These are phyloP conservation scores for Neonectria punicea DNA, from an alignment of 2,329 filamentous ascomycete genomes.

Conservation along the genomic window DNA sequence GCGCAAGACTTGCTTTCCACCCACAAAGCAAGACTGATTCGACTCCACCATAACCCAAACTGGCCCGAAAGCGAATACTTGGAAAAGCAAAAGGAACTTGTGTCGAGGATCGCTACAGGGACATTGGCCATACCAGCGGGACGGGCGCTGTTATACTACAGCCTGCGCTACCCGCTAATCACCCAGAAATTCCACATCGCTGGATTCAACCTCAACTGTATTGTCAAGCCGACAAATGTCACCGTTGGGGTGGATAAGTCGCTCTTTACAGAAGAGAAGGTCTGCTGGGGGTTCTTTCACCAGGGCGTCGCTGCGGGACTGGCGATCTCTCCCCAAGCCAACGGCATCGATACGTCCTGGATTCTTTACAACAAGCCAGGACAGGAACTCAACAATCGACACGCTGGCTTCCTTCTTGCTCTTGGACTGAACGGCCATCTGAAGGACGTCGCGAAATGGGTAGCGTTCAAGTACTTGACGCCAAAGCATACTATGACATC, in stretches of 20 bases:
- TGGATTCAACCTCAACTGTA: constrained; percentile 90
- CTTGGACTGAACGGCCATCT: constrained; percentile 94
- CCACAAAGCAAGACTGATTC: constrained; percentile 80
- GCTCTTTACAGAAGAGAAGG: constrained; percentile 92
- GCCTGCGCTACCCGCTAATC: constrained; percentile 84
- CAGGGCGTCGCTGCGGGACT: constrained; percentile 93
- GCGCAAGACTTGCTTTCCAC: constrained; percentile 88
- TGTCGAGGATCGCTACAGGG: constrained; percentile 84
- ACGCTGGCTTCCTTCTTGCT: constrained; percentile 91
- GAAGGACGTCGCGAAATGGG: constrained; percentile 95
- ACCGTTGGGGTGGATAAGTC: constrained; percentile 92
- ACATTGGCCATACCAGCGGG: constrained; percentile 91
- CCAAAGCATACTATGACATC: constrained; percentile 99
- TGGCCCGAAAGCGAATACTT: constrained; percentile 90
- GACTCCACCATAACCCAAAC: constrained; percentile 76
- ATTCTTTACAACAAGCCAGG: constrained; percentile 96
- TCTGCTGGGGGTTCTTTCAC: constrained; percentile 98
- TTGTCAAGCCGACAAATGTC: constrained; percentile 91
- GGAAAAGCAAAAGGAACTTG: constrained; percentile 91
- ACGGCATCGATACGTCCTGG: constrained; percentile 98
- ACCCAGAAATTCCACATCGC: constrained; percentile 92
- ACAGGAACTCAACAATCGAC: constrained; percentile 90
- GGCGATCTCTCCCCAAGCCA: constrained; percentile 87
- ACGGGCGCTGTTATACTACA: constrained; percentile 87
- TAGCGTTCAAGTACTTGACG: constrained; percentile 98